phyloP scores from a whole-genome alignment of 495 filamentous ascomycete genomes.

The Hypoxylon perforatum region DNA sequence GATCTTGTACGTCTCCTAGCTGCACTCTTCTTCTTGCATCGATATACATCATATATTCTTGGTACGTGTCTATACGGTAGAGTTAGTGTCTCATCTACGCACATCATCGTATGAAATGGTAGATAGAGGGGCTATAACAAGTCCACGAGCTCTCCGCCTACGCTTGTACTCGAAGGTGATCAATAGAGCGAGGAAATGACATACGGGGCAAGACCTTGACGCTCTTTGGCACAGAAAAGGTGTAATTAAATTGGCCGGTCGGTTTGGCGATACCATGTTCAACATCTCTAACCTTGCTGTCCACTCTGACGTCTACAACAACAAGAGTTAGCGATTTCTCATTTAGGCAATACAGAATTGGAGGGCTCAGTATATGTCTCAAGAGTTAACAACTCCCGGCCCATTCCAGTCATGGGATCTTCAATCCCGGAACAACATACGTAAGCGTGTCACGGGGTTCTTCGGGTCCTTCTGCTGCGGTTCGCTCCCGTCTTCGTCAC shows the following conservation, averaged over 20 bases:
- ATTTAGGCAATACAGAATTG: too few relatives aligned
- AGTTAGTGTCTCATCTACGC: not conserved
- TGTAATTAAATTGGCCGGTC: conserved; percentile 88
- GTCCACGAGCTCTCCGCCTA: too few relatives aligned
- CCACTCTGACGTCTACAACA: conserved; percentile 69
- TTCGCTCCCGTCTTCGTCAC: conserved; percentile 53
- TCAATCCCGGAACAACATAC: too few relatives aligned
- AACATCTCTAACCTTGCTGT: conserved; percentile 80
- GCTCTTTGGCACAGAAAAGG: conserved; percentile 78
- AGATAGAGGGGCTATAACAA: not conserved
- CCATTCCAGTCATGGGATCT: too few relatives aligned
- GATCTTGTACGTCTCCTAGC: conserved; percentile 44
- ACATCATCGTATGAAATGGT: not conserved
- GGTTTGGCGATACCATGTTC: conserved; percentile 80
- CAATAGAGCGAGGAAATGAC: not conserved
- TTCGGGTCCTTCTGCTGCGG: conserved; percentile 46
- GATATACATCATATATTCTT: conserved; percentile 83
- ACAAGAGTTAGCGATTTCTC: too few relatives aligned
- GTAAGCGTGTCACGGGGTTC: conserved; percentile 69
- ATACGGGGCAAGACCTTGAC: conserved; percentile 75
- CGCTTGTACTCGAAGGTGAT: not conserved
- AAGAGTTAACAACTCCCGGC: too few relatives aligned
- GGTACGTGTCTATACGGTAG: conserved; percentile 62
- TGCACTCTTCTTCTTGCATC: conserved; percentile 73
- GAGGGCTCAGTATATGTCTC: too few relatives aligned